Percentiles rank a stretch among this genome's conserved stretches.
These are phyloP conservation scores for Xylaria polymorpha DNA, from an alignment of 2,329 filamentous ascomycete genomes.

Conservation along the genomic window DNA sequence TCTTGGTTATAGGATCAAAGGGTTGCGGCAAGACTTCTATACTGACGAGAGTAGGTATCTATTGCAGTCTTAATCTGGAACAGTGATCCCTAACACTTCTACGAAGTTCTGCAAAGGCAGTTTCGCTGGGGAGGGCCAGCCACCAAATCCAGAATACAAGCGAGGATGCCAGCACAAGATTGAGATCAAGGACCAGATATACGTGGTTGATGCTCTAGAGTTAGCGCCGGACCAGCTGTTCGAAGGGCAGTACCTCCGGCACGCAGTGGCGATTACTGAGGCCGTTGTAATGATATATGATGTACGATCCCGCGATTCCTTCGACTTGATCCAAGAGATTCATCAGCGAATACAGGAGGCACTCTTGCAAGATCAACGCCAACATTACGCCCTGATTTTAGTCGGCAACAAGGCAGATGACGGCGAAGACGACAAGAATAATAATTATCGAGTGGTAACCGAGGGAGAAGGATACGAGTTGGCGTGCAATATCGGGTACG, in stretches of 20 bases:
- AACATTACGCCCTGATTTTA: conserved; percentile 40
- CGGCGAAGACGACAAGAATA: conserved; percentile 41
- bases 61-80: neutral
- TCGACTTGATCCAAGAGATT: conserved; percentile 34
- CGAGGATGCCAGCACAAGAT: conserved; percentile 52
- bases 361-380: conserved; percentile 38
- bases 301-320: conserved; percentile 46
- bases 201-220: conserved; percentile 54
- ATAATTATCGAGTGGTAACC: conserved; percentile 46
- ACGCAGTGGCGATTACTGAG: conserved; percentile 56
- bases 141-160: conserved; percentile 45
- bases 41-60: conserved; percentile 51
- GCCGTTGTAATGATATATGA: conserved; percentile 51
- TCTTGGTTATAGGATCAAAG: conserved; percentile 55
- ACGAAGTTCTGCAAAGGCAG: conserved; percentile 51
- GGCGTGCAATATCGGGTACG: conserved; percentile 38
- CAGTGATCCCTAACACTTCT: conserved; percentile 13
- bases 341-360: conserved; percentile 45
- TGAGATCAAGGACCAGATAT: conserved; percentile 48
- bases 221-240: conserved; percentile 51
- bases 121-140: conserved; percentile 44
- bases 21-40: conserved; percentile 57
- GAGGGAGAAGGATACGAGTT: conserved; percentile 50
- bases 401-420: conserved; percentile 54
- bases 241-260: conserved; percentile 50